Percentiles rank a stretch among this genome's conserved stretches.
Evolutionary conservation across 169 alveolate species (phyloP).

Genomic region (Cystoisospora suis): DNA sequence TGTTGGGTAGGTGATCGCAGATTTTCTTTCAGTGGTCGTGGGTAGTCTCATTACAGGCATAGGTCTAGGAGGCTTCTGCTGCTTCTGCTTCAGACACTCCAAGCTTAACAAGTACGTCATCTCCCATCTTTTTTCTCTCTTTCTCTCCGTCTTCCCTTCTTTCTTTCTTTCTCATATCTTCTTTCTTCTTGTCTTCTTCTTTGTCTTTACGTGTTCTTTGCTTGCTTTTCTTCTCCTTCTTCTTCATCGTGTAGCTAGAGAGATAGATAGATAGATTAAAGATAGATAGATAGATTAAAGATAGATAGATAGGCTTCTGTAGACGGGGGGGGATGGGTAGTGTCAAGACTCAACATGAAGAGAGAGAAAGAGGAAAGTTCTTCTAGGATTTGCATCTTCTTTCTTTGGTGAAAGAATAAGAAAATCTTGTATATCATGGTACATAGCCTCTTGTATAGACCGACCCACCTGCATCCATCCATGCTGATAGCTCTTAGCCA

Average conservation of each 20-base stretch:
- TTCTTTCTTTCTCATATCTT: not conserved
- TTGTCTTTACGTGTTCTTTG: not conserved
- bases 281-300: too few relatives aligned
- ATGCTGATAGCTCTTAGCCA: too few relatives aligned
- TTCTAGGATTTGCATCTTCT: too few relatives aligned
- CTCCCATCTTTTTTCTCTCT: not conserved
- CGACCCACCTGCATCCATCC: too few relatives aligned
- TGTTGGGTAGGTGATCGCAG: constrained; percentile 16
- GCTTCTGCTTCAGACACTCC: constrained; percentile 31
- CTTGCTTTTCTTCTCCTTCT: not conserved
- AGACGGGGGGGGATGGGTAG: too few relatives aligned
- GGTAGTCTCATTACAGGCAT: constrained; percentile 29
- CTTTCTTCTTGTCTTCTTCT: not conserved
- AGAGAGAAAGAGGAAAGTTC: too few relatives aligned
- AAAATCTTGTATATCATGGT: too few relatives aligned
- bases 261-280: too few relatives aligned
- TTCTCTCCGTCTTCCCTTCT: not conserved
- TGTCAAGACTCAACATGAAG: too few relatives aligned
- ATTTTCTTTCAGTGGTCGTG: constrained; percentile 15
- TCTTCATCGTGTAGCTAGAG: not conserved
- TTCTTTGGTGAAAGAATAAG: too few relatives aligned
- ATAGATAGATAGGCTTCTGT: too few relatives aligned
- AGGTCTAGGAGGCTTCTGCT: constrained; percentile 26
- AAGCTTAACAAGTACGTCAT: not conserved
- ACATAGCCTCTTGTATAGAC: too few relatives aligned